A percentile compares a stretch with the other conserved stretches of the same genome.
Evolutionary conservation across 805 yeast genomes (phyloP).

Genomic region (Suhomyces emberorum): DNA sequence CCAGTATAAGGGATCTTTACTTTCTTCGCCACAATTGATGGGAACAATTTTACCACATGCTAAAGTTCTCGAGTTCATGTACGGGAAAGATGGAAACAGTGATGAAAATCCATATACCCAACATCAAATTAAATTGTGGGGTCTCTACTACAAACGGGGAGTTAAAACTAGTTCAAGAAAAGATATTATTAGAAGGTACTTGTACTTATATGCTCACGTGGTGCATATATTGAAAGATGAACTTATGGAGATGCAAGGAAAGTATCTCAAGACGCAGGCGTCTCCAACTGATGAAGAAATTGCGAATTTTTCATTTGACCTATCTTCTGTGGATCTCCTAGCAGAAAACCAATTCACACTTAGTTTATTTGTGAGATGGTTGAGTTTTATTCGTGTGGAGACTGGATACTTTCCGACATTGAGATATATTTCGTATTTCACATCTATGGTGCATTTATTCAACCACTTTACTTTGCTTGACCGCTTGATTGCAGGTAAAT

Average conservation of each 20-base stretch:
- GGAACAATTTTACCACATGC: slow-evolving; percentile 24
- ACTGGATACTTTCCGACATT: slow-evolving; percentile 27
- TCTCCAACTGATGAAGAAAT: slow-evolving; percentile 5
- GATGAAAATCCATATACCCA: slow-evolving; percentile 7
- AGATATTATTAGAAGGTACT: slow-evolving; percentile 16
- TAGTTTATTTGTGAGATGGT: slow-evolving; percentile 20
- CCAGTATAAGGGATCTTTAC: slow-evolving; percentile 25
- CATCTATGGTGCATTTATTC: slow-evolving; percentile 21
- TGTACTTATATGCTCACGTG: slow-evolving; percentile 15
- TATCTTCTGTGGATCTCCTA: slow-evolving; percentile 6
- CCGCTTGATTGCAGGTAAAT: slow-evolving; percentile 7
- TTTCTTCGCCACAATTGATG: slow-evolving; percentile 22
- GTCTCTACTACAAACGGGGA: slow-evolving; percentile 20
- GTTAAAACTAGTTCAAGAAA: slow-evolving; percentile 3
- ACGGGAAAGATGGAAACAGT: slow-evolving; percentile 12
- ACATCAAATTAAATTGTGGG: slow-evolving; percentile 14
- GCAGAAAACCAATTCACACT: slow-evolving; percentile 15
- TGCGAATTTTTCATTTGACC: not conserved
- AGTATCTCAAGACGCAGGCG: not conserved
- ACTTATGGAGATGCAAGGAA: slow-evolving; percentile 1
- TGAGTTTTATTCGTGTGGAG: slow-evolving; percentile 25
- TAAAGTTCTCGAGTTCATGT: slow-evolving; percentile 14
- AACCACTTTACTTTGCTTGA: slow-evolving; percentile 22
- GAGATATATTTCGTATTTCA: slow-evolving; percentile 23
- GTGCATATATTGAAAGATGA: slow-evolving; percentile 7